Base-by-base conservation (phyloP, 768 basidiomycete genomes). In the Hydnomerulius pinastri region DNA sequence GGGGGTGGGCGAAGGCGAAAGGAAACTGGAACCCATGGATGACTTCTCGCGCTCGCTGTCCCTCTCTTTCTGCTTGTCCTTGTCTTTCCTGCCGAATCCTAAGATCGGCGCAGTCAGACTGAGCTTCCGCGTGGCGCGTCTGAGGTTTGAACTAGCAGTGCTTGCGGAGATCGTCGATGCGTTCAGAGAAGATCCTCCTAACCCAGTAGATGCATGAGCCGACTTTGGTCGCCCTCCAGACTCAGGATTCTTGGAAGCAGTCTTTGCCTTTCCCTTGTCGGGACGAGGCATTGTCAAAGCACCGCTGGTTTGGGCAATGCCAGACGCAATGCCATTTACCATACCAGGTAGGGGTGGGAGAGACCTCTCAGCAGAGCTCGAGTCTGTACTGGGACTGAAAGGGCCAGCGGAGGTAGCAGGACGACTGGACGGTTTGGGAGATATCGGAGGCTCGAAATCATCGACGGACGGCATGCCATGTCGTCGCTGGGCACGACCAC, bases 21-120 rank as follows among this genome's bases (percentile, higher is more conserved):
- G 43, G 25, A 25, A 23, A 9, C 17, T 18, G 25, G 32, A 32
- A 12, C 40, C 29, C 21, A 17, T 23, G 7, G 35, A n/a, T 40
- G 2, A 27, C 28, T 7, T 20, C 25, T 39, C 39, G 28, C 33
- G 25, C 30, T 47, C 57, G 42, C 53, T 62, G 54, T 58, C 37
- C 41, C 50, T 45, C 28, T 72, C 73, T 53, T 67, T 71, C 20
- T 75, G 74, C 56, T 71, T 75, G 20, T 74, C 71, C 64, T 70
- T 82, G 46, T 83, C 79, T 63, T 78, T 65, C 75, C 77, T 71
- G 75, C 79, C 62, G 54, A 88, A 79, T 42, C 71, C 73, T 2
- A 79, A 70, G 57, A 82, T 80, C 42, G 83, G 81, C 43, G 79
- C 75, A 20, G 77, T 77, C 49, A 90, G 64, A 64, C 88, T 90